Conservation (phyloP, 2,329 filamentous ascomycete species). For the Cladorrhinum sp. region DNA sequence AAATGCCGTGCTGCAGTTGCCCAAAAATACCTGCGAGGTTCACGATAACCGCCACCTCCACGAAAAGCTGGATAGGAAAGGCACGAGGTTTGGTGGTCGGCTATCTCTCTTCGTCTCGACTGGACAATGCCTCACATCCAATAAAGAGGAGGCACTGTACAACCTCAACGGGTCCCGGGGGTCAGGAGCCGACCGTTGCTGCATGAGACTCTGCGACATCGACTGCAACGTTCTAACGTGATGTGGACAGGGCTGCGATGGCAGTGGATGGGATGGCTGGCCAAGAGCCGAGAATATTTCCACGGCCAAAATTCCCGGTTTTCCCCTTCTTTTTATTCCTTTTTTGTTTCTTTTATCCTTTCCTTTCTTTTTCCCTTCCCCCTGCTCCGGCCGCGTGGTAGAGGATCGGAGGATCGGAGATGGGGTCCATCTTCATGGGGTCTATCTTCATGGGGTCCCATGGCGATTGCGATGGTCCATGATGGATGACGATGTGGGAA, state of each 20-base stretch:
- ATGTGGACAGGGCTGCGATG: not conserved
- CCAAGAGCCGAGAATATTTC: slow-evolving; percentile 1
- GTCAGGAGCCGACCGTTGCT: slow-evolving; percentile 16
- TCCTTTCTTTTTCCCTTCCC: not conserved
- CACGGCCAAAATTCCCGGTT: slow-evolving; percentile 5
- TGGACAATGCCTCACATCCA: not conserved
- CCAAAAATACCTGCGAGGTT: not conserved
- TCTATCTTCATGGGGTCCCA: not conserved
- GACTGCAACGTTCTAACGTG: slow-evolving; percentile 1
- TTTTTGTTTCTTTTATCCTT: not conserved
- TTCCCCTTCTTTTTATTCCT: not conserved
- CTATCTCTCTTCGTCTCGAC: not conserved
- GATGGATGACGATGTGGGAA: not conserved
- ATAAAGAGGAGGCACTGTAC: not conserved
- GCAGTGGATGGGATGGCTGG: not conserved
- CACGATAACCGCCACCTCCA: not conserved
- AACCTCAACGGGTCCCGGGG: slow-evolving; percentile 10
- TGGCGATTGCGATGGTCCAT: not conserved
- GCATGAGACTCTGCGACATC: slow-evolving; percentile 8
- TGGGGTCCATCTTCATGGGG: not conserved
- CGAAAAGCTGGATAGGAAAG: not conserved
- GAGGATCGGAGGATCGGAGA: not conserved
- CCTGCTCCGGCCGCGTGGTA: not conserved
- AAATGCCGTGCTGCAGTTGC: not conserved
- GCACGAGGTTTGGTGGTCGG: not conserved